Conservation (phyloP, 1,139 yeast species). For the Pichia sp. region DNA sequence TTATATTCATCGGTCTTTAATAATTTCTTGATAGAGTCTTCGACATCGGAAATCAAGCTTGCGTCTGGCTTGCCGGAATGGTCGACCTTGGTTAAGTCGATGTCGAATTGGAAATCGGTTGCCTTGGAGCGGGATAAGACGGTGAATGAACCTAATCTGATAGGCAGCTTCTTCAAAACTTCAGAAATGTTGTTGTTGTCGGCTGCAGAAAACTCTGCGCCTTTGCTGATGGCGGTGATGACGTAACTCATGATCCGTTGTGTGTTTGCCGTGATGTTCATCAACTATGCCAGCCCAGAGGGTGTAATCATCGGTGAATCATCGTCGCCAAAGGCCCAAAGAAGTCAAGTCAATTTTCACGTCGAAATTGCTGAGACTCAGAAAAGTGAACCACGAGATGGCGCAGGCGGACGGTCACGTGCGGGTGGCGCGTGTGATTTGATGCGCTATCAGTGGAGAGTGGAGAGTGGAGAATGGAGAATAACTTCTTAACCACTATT, state of each 20-base stretch:
- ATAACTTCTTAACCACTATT: no score
- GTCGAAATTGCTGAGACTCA: no score
- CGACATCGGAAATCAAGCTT: constrained; percentile 21
- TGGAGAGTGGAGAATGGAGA: no score
- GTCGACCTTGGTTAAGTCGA: constrained; percentile 22
- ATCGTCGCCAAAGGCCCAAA: no score
- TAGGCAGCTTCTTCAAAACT: constrained; percentile 30
- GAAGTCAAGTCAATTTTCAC: no score
- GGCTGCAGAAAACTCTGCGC: constrained; percentile 17
- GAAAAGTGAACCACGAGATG: no score
- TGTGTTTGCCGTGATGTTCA: no score
- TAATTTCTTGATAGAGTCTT: constrained; percentile 23
- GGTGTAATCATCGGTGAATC: no score
- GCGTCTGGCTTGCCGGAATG: constrained; percentile 8
- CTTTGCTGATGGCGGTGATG: constrained; percentile 32
- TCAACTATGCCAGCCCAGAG: no score
- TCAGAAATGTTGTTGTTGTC: constrained; percentile 23
- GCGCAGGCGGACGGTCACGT: no score
- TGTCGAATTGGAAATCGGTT: constrained; percentile 32
- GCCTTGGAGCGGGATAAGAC: constrained; percentile 34
- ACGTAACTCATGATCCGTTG: constrained; percentile 24
- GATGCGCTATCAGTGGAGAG: no score
- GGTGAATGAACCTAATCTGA: constrained; percentile 25
- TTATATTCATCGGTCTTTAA: constrained; percentile 23
- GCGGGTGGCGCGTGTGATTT: no score